Evolutionary conservation across 768 basidiomycete species (phyloP).

Genomic region (Boletus rubropictus): DNA sequence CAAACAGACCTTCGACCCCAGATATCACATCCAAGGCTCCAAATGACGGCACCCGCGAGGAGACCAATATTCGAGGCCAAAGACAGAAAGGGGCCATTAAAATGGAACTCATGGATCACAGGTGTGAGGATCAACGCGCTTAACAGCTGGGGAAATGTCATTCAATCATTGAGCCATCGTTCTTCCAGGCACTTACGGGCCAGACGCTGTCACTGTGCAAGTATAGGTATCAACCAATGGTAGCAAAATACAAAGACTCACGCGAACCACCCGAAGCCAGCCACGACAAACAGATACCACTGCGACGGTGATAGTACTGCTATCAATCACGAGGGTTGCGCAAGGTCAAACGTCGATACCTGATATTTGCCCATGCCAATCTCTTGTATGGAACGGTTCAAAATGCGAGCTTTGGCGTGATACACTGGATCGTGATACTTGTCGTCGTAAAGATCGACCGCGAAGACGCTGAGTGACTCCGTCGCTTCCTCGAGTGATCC

Average conservation of each 20-base stretch:
- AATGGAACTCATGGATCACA: conserved; percentile 44
- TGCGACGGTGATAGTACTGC: conserved; percentile 1
- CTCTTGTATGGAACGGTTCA: conserved; percentile 45
- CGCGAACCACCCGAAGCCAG: conserved; percentile 41
- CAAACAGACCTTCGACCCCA: conserved; percentile 42
- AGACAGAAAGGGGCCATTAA: conserved; percentile 42
- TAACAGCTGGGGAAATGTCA: conserved; percentile 26
- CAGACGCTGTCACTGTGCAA: conserved; percentile 32
- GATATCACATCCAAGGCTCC: conserved; percentile 46
- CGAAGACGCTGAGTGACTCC: not conserved
- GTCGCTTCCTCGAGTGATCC: not conserved
- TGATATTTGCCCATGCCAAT: conserved; percentile 57
- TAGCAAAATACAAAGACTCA: conserved; percentile 13
- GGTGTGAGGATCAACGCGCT: conserved; percentile 44
- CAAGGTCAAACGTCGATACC: conserved; percentile 20
- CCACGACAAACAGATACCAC: conserved; percentile 36
- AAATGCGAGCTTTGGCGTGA: conserved; percentile 42
- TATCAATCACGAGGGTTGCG: not conserved
- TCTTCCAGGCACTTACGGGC: conserved; percentile 29
- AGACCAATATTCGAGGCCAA: conserved; percentile 51
- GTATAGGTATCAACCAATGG: not conserved
- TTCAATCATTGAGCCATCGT: not conserved
- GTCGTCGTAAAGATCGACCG: conserved; percentile 30
- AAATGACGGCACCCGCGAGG: conserved; percentile 44
- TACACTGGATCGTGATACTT: conserved; percentile 42